A percentile compares a stretch with the other conserved stretches of the same genome.
These are phyloP conservation scores for Cruciata laevipes DNA, from an alignment of 257 asterid genomes.

Conservation along the genomic window DNA sequence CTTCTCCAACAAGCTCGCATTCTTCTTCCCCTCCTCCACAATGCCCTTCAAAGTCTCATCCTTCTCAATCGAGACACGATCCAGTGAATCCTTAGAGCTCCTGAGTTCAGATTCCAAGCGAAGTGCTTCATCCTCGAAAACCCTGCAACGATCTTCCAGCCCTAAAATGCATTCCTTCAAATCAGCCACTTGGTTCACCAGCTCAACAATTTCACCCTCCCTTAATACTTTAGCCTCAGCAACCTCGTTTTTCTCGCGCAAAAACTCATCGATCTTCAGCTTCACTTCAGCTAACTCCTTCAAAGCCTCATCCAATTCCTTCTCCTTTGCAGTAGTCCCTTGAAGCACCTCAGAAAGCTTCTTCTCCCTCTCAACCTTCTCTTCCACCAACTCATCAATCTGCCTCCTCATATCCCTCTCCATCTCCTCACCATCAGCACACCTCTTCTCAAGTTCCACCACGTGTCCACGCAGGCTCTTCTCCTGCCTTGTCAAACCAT, in stretches of 20 bases:
- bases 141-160: conserved; percentile 27
- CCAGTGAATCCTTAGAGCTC: conserved; percentile 24
- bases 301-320: conserved; percentile 31
- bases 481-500: conserved; percentile 36
- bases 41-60: conserved; percentile 26
- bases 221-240: conserved; percentile 32
- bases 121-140: conserved; percentile 27
- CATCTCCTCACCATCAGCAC: conserved; percentile 39
- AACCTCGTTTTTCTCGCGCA: conserved; percentile 34
- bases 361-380: conserved; percentile 34
- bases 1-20: conserved; percentile 28
- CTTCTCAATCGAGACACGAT: conserved; percentile 34
- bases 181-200: conserved; percentile 37
- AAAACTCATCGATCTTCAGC: conserved; percentile 25
- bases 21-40: conserved; percentile 37
- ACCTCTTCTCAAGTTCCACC: conserved; percentile 55
- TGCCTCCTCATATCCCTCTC: conserved; percentile 40
- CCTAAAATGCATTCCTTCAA: conserved; percentile 27
- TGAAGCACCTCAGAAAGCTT: conserved; percentile 31
- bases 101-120: conserved; percentile 41
- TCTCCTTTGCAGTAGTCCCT: conserved; percentile 38
- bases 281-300: conserved; percentile 31
- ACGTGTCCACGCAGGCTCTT: conserved; percentile 23
- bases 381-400: conserved; percentile 37
- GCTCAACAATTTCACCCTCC: conserved; percentile 33